These are phyloP conservation scores for Pulveroboletus sp. DNA, from an alignment of 768 basidiomycete genomes.

Conservation along the genomic window DNA sequence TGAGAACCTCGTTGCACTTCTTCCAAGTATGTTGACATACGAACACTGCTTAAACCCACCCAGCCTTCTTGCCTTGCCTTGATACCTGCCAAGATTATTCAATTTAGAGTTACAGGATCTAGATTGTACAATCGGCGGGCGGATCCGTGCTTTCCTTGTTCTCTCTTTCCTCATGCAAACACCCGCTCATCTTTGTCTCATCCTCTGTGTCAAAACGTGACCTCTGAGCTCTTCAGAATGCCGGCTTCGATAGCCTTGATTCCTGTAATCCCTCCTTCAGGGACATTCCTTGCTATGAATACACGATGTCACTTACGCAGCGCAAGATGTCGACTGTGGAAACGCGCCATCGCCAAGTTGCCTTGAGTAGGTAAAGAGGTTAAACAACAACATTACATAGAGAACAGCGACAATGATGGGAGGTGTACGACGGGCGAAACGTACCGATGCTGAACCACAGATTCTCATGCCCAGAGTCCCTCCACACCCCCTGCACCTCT, in stretches of 20 bases:
- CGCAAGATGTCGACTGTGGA: conserved; percentile 29
- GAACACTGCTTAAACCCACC: neutral
- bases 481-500: conserved; percentile 43
- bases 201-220: conserved; percentile 13
- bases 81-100: neutral
- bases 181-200: neutral
- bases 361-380: conserved; percentile 7
- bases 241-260: conserved; percentile 30
- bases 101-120: neutral
- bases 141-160: neutral
- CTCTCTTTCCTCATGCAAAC: neutral
- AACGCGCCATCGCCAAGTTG: conserved; percentile 22
- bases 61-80: too few species aligned
- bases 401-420: too few species aligned
- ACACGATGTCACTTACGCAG: conserved; percentile 21
- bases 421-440: neutral
- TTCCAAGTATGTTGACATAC: neutral
- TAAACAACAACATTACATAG: too few species aligned
- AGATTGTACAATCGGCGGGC: neutral
- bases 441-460: conserved; percentile 28
- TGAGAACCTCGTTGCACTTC: too few species aligned
- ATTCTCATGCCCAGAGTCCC: conserved; percentile 34
- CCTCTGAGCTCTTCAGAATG: conserved; percentile 20
- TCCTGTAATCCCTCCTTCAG: conserved; percentile 14
- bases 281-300: neutral